Evolutionary conservation across 2,329 filamentous ascomycete genomes (phyloP).

Genomic region (Alternaria incomplexa): DNA sequence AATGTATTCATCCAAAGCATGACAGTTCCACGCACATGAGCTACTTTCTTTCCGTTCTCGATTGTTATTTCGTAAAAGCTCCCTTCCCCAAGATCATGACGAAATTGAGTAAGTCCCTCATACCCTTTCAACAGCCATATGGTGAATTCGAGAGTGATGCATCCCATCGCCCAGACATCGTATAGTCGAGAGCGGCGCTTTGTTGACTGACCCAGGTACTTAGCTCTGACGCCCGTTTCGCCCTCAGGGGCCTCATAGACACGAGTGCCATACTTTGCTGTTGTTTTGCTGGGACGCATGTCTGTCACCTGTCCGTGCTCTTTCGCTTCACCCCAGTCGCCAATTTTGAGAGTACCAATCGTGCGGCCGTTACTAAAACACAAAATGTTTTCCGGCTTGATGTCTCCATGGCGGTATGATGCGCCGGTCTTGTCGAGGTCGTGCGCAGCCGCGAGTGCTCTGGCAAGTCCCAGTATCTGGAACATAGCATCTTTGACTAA

Average conservation of each 20-base stretch:
- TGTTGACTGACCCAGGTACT: not conserved
- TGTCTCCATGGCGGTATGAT: constrained; percentile 37
- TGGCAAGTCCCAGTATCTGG: constrained; percentile 26
- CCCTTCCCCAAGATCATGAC: not conserved
- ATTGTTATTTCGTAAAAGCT: not conserved
- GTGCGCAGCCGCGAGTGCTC: constrained; percentile 21
- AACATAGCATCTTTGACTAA: constrained; percentile 1
- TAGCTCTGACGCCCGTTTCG: not conserved
- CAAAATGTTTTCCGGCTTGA: constrained; percentile 50
- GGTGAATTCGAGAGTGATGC: constrained; percentile 28
- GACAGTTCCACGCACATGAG: too few species aligned
- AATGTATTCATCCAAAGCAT: constrained; percentile 14
- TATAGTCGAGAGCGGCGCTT: constrained; percentile 22
- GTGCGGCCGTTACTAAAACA: constrained; percentile 18
- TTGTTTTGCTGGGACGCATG: constrained; percentile 10
- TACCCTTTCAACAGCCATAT: constrained; percentile 29
- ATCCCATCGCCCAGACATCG: constrained; percentile 35
- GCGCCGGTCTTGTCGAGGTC: constrained; percentile 1
- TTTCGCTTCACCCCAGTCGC: constrained; percentile 23
- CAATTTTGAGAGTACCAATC: constrained; percentile 22
- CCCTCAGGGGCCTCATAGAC: constrained; percentile 25
- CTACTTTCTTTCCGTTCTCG: not conserved
- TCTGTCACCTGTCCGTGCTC: constrained; percentile 1
- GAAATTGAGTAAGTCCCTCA: not conserved
- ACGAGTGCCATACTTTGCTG: constrained; percentile 12